Base-by-base conservation (phyloP, 2,329 filamentous ascomycete species). In the Furcasterigmium sp. region DNA sequence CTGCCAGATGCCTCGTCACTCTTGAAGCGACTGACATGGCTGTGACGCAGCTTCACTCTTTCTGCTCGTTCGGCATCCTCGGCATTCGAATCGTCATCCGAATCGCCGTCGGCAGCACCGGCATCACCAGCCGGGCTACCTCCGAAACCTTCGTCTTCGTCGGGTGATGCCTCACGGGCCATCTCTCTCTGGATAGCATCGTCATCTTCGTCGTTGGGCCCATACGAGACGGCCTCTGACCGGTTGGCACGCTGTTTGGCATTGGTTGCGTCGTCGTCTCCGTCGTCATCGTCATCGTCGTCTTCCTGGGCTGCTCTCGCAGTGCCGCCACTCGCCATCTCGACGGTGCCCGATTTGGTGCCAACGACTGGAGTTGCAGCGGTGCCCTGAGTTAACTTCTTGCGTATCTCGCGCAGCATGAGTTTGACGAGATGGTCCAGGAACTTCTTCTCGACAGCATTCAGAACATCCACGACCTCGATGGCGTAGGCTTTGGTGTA, bases 141-240 rank as follows among this genome's bases (percentile, higher is more conserved):
- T 18, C 69, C 70, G 41, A 78, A 69, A 5, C 66, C 72, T 54
- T 76, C 75, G 3, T 75, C 75, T 17, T 80, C 79, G 18, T 54
- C 55, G 8, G 70, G 65, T 3, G 73, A 72, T 3, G 71, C 74
- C 41, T 83, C 80, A 25, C 70, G 72, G 44, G 79, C 76, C 56
- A 84, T 76, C 45, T 77, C 74, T 41, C 72, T 70, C 54, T 85
- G 82, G 43, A 94, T 81, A 28, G 77, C 82, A 52, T 88, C 79
- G 57, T 97, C 93, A 4, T 91, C 91, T 5, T 95, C 91, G 58
- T 97, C 93, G 37, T 95, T 94, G 26, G 84, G 87, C 30, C 89
- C 91, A 53, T 96, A 97, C 13, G 89, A 93, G 3, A 91, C 83
- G 23, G 85, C 87, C 63, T 95, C 87, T 41, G 77, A 73, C 32